Evolutionary conservation across 1,284 basidiomycete genomes (phyloP), one percentile per base, ranked within the genome.

Genomic region (Boletellus deceptivus): DNA sequence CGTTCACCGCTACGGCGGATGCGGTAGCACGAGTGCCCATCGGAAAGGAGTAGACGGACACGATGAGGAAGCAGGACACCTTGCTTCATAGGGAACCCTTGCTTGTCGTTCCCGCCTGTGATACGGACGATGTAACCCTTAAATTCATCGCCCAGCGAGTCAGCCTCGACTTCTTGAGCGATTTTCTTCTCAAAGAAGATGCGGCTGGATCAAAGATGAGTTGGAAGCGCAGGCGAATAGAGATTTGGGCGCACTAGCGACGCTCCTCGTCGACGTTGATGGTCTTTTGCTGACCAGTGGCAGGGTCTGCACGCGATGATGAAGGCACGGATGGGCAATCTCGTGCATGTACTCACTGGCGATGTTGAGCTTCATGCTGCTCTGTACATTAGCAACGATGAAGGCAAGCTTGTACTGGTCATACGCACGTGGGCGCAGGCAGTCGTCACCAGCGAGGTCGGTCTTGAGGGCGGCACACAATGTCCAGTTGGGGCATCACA

Each of bases 51-150:
- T 59, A 99, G 90, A 57, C 86, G 83, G 65, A 96, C 93, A 84
- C 96, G 94, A 79, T 93, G 74, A 60, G 93, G 92, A 65, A 95
- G 82, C 60, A 99, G 89, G 67, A 98, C 91, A 82, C 95, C 96
- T 79, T 98, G 96, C 80, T 98, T 98, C 94, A 98, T 98, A 49
- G 94, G 93, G 85, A 97, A 97, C 74, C 92, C 90, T 72, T 92
- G 90, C 77, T 91, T 94, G 83, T 96, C 93, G 79, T 96, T 95
- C 57, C 93, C 93, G 68, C 96, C 95, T 43, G 93, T 94, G 78
- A 99, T 92, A 68, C 94, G 89, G 82, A 98, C 86, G 73, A 98
- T 78, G 79, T 98, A 98, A 56, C 96, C 96, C 75, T 93, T 93
- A 83, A 86, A 98, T 78, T 98, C 96, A 71, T 97, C 91, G 65